phyloP scores from a whole-genome alignment of 352 stramenopile genomes.

The Globisporangium camurandrum region DNA sequence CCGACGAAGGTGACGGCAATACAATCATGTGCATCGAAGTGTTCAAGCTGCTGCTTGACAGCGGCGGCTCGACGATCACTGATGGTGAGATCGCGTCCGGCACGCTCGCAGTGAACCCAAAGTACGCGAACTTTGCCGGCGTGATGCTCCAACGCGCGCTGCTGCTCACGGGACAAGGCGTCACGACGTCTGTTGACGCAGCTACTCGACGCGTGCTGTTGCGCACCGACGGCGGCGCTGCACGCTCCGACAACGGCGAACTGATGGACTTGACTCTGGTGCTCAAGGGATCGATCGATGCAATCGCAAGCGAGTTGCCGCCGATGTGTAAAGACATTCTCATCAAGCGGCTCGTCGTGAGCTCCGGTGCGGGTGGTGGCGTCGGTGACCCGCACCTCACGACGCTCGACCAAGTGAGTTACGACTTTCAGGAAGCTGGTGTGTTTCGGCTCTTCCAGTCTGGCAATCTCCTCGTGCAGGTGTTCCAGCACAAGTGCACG shows the following conservation, averaged over 20 bases:
- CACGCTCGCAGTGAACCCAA: constrained; percentile 1
- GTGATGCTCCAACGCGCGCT: not conserved
- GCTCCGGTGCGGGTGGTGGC: constrained; percentile 8
- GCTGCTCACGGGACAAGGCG: constrained; percentile 1
- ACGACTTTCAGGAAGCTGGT: constrained; percentile 23
- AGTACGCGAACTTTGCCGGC: not conserved
- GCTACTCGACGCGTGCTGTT: constrained; percentile 1
- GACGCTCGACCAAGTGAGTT: constrained; percentile 23
- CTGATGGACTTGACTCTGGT: constrained; percentile 3
- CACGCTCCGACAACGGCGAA: not conserved
- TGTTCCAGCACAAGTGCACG: constrained; percentile 29
- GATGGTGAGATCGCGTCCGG: constrained; percentile 5
- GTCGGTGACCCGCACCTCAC: constrained; percentile 24
- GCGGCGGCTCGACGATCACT: not conserved
- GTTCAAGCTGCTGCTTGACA: constrained; percentile 10
- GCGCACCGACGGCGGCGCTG: constrained; percentile 2
- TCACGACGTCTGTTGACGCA: not conserved
- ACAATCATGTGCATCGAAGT: constrained; percentile 6
- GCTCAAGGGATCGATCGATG: constrained; percentile 7
- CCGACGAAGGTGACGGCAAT: constrained; percentile 5
- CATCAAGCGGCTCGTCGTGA: constrained; percentile 13
- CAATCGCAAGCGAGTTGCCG: constrained; percentile 5
- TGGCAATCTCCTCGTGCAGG: constrained; percentile 17
- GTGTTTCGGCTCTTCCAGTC: constrained; percentile 24
- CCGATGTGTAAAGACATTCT: constrained; percentile 9